phyloP scores from a whole-genome alignment of 2,329 filamentous ascomycete genomes.

The Fusarium sacchari region DNA sequence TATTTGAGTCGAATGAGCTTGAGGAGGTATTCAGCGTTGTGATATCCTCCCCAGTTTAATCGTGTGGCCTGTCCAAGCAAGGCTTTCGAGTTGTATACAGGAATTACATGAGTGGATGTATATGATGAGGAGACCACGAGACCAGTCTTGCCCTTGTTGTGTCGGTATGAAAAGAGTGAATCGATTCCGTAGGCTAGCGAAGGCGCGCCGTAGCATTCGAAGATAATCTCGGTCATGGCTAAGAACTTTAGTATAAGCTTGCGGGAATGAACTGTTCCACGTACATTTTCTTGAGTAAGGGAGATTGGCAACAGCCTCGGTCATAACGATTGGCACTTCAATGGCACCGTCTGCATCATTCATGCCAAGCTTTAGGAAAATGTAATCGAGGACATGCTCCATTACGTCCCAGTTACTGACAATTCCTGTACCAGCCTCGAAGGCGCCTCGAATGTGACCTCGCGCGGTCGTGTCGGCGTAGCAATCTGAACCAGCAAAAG shows the following conservation, averaged over 20 bases:
- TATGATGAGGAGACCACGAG: conserved; percentile 92
- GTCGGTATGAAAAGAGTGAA: conserved; percentile 92
- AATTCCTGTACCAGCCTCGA: conserved; percentile 89
- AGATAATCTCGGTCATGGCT: conserved; percentile 98
- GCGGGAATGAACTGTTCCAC: conserved; percentile 41
- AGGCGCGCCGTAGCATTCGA: conserved; percentile 93
- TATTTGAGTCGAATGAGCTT: conserved; percentile 94
- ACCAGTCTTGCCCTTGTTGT: conserved; percentile 89
- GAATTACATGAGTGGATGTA: conserved; percentile 94
- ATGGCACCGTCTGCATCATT: conserved; percentile 79
- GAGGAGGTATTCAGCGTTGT: conserved; percentile 88
- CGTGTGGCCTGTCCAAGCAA: conserved; percentile 86
- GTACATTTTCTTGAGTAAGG: conserved; percentile 87
- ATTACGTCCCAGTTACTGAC: conserved; percentile 98
- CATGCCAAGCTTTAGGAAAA: conserved; percentile 92
- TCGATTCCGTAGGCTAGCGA: conserved; percentile 95
- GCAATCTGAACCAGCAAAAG: conserved; percentile 91
- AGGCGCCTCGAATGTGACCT: conserved; percentile 89
- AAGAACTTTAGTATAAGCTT: conserved; percentile 31
- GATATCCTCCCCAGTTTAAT: conserved; percentile 93
- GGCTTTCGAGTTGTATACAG: conserved; percentile 86
- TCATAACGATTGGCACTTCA: conserved; percentile 92
- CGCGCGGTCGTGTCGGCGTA: conserved; percentile 94
- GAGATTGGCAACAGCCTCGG: conserved; percentile 91
- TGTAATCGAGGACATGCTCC: conserved; percentile 93